Base-by-base conservation (phyloP, 208 protist genomes). In the Crithidia expoeki region DNA sequence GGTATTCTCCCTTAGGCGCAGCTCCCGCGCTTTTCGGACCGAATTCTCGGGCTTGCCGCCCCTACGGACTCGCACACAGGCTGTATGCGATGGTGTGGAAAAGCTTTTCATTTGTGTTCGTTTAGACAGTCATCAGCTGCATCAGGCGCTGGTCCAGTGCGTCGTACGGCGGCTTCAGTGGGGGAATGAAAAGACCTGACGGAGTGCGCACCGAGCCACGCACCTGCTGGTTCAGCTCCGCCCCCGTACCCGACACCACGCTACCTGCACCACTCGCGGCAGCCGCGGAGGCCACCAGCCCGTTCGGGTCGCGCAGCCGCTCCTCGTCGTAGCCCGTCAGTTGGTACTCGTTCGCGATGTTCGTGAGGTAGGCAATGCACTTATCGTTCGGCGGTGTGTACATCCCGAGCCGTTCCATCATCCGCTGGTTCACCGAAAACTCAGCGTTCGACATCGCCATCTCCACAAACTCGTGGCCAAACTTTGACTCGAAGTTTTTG, bases 361-460 rank as follows among this genome's bases (percentile, higher is more conserved):
- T 85, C n/a, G 71, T 80, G 25, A 97, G 77, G 69, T 96, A 96
- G 59, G 81, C 73, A 14, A 96, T 66, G 74, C 94, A 96, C 68
- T 83, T 85, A 4, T 93, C 92, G 55, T 94, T 92, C 1, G 83
- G 74, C 10, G 91, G 89, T 10, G 88, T 87, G 58, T 85, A 83
- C 53, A 95, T 79, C 33, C 81, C 76, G 4, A 96, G 77, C 4
- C 89, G 90, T 57, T 97, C 89, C 68, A 94, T 85, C 70, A 97
- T 80, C 33, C 81, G 80, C 51, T 93, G 85, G 56, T 97, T 97
- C 32, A 97, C 94, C 2, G 88, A 89, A 59, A 88, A 93, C 77
- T 97, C 94, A 21, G 77, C 56, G 71, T 97, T 96, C 58, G 69
- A 73, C 42, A 86, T 52, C 27, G 85, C 81, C 81, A 96, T 94